A percentile compares a stretch with the other conserved stretches of the same genome.
phyloP scores from a whole-genome alignment of 139 green algal species.

The Chlamydomonas incerta region DNA sequence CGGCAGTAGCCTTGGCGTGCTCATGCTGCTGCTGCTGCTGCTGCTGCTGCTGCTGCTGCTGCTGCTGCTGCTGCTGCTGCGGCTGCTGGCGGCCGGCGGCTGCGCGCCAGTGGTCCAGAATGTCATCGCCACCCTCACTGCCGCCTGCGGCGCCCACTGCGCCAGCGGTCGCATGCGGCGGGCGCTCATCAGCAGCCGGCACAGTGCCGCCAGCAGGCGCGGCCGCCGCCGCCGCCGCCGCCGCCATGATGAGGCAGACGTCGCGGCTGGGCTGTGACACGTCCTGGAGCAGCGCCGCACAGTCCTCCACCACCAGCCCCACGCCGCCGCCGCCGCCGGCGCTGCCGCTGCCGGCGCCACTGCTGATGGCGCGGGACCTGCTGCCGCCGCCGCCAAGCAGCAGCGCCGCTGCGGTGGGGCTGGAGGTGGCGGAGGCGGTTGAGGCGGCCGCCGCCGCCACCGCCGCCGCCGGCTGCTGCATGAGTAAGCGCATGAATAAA shows the following conservation, averaged over 20 bases:
- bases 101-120: no score
- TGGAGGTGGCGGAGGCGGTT: neutral
- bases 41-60: no score
- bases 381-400: neutral
- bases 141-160: no score
- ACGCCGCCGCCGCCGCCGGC: no score
- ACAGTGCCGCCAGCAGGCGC: neutral
- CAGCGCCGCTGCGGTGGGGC: neutral
- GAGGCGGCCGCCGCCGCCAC: neutral
- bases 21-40: no score
- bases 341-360: no score
- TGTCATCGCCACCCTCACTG: no score
- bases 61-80: neutral
- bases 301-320: no score
- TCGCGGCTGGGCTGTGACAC: constrained; percentile 9
- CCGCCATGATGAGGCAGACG: constrained; percentile 1
- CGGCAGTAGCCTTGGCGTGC: no score
- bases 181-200: no score
- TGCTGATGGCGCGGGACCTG: neutral
- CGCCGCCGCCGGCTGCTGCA: neutral
- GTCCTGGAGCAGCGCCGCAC: neutral
- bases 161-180: neutral
- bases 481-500: constrained; percentile 13
- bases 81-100: no score
- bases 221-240: neutral